Evolutionary conservation across 352 stramenopile genomes (phyloP), one percentile per base, ranked within the genome.

Genomic region (Globisporangium cederbergense): DNA sequence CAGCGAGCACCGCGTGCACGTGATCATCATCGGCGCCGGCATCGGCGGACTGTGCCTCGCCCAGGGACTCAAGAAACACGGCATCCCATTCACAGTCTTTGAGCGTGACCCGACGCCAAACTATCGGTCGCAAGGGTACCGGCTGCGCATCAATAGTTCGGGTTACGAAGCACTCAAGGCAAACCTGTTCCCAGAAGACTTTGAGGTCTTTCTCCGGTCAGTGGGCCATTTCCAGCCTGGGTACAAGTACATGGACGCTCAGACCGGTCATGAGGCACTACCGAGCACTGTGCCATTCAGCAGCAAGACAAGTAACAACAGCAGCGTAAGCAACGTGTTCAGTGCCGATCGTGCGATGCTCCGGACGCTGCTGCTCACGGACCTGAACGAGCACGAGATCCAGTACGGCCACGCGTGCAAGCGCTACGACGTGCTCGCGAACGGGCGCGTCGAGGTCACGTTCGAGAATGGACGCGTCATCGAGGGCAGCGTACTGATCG

Each of bases 1-100:
- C 13, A 28, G 60, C 28, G 61, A 67, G 30, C 54, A 67, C 45
- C 28, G 46, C 40, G 71, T 69, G 9, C 75, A 78, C 25, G 74
- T 84, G 40, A 55, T 84, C 34, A 81, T 84, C 54, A 62, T 88
- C 14, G 81, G 81, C 10, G 81, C 63, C 6, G 81, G 81, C 8
- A 83, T 90, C 43, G 81, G 81, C 7, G 81, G 81, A 0, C 63
- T 90, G 3, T 90, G 81, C 50, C 71, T 90, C 28, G 81, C 81
- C 0, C 78, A 90, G 60, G 81, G 78, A 0, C 74, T 90, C 49
- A 77, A 78, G 50, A 86, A 86, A 46, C 28, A 74, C 28, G 78
- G 77, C 50, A 86, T 90, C 55, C 78, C 77, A 0, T 88, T 90
- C 69, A 90, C 81, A 0, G 68, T 90, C 32, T 90, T 88, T 50